Percentiles rank a stretch among this genome's conserved stretches.
Conservation (phyloP, 352 stramenopile genomes). For the Globisporangium ultimum region DNA sequence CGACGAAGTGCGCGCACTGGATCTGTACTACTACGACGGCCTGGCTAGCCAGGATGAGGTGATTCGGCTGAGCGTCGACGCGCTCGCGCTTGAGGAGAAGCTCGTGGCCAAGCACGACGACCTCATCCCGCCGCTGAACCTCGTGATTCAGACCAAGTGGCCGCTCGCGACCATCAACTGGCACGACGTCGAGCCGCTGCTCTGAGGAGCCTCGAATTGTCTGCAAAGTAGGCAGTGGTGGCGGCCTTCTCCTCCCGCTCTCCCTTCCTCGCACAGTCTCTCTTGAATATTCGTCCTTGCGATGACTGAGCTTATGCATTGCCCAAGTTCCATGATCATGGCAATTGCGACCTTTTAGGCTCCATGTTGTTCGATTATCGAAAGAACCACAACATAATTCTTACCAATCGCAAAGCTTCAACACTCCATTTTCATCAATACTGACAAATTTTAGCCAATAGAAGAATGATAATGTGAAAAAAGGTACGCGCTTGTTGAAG, state of each 20-base stretch:
- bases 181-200: slow-evolving; percentile 84
- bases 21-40: slow-evolving; percentile 89
- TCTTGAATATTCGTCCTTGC: no score
- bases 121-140: slow-evolving; percentile 81
- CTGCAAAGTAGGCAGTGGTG: neutral
- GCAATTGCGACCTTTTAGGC: no score
- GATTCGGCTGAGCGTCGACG: slow-evolving; percentile 62
- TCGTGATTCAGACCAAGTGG: slow-evolving; percentile 91
- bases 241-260: neutral
- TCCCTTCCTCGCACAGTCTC: neutral
- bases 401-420: no score
- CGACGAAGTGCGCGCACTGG: slow-evolving; percentile 33
- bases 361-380: no score
- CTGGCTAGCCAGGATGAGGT: slow-evolving; percentile 87
- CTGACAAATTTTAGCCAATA: no score
- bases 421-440: no score
- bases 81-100: slow-evolving; percentile 23
- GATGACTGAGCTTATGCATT: no score
- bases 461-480: no score
- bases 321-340: no score
- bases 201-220: slow-evolving; percentile 26
- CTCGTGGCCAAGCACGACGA: slow-evolving; percentile 41
- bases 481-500: no score
- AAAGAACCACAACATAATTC: no score
- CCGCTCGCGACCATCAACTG: slow-evolving; percentile 71